These are phyloP conservation scores for Marsdenia floribunda DNA, from an alignment of 257 asterid species.

Conservation along the genomic window DNA sequence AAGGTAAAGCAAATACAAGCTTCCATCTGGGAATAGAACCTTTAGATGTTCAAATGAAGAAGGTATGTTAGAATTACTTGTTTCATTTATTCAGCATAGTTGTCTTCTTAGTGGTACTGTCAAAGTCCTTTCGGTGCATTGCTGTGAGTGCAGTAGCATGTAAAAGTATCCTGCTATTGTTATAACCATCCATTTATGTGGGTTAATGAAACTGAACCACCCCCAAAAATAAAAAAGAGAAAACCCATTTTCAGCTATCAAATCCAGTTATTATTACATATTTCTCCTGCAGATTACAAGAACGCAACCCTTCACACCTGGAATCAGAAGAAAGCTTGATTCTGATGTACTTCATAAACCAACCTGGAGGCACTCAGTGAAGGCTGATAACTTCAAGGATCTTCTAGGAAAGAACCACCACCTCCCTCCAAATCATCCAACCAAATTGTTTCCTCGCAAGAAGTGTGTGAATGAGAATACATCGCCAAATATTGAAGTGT, in stretches of 20 bases:
- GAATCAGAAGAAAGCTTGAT: constrained; percentile 30
- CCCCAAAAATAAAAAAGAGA: no score
- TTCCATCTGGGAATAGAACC: constrained; percentile 25
- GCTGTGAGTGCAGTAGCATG: not conserved
- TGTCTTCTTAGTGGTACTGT: not conserved
- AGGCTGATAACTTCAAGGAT: constrained; percentile 34
- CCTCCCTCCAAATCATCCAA: constrained; percentile 21
- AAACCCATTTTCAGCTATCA: not conserved
- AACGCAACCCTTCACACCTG: constrained; percentile 25
- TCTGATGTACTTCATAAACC: constrained; percentile 43
- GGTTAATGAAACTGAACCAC: not conserved
- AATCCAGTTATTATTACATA: no score
- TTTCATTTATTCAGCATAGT: not conserved
- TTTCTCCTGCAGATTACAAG: constrained; percentile 33
- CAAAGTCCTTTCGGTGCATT: not conserved
- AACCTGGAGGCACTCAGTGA: constrained; percentile 54
- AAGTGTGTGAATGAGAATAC: constrained; percentile 38
- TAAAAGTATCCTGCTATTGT: not conserved
- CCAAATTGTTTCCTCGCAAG: constrained; percentile 29
- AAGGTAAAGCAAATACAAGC: constrained; percentile 30
- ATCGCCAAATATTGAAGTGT: constrained; percentile 50
- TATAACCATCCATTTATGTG: not conserved
- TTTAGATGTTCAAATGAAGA: constrained; percentile 32
- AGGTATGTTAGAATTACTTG: constrained; percentile 32
- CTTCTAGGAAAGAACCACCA: constrained; percentile 25